A percentile compares a stretch with the other conserved stretches of the same genome.
phyloP scores from a whole-genome alignment of 176 grass and related monocot genomes.

The Chrysopogon serrulatus region DNA sequence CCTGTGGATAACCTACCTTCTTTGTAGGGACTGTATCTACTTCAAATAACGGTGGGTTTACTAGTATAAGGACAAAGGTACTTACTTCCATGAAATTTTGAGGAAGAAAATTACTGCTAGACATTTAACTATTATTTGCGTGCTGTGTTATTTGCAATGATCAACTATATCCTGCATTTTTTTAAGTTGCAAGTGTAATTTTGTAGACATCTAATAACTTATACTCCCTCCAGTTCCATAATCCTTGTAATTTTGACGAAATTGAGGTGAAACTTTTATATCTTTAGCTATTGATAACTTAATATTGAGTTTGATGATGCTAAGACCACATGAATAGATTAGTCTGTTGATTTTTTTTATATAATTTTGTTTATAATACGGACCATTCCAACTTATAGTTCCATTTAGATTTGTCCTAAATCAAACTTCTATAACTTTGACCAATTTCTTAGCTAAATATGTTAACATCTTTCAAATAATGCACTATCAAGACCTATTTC shows the following conservation, averaged over 20 bases:
- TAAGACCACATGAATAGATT: background rate
- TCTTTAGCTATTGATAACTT: background rate
- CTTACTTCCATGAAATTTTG: constrained; percentile 13
- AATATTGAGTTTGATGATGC: background rate
- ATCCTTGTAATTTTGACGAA: background rate
- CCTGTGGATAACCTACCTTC: background rate
- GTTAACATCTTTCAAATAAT: background rate
- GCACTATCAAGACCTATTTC: background rate
- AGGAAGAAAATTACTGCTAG: background rate
- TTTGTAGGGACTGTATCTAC: constrained; percentile 73
- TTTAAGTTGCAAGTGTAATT: background rate
- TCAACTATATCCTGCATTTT: background rate
- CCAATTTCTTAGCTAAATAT: background rate
- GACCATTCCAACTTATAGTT: background rate
- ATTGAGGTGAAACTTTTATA: background rate
- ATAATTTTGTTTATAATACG: too few relatives aligned
- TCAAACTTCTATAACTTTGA: background rate
- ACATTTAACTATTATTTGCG: background rate
- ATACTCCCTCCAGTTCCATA: background rate
- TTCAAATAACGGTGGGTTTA: constrained; percentile 97
- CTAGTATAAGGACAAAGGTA: constrained; percentile 99
- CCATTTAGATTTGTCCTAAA: background rate
- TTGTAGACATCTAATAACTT: background rate
- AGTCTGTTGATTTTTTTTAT: background rate
- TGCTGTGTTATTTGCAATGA: background rate